phyloP scores from a whole-genome alignment of 768 basidiomycete genomes.

The Suillus brevipes region DNA sequence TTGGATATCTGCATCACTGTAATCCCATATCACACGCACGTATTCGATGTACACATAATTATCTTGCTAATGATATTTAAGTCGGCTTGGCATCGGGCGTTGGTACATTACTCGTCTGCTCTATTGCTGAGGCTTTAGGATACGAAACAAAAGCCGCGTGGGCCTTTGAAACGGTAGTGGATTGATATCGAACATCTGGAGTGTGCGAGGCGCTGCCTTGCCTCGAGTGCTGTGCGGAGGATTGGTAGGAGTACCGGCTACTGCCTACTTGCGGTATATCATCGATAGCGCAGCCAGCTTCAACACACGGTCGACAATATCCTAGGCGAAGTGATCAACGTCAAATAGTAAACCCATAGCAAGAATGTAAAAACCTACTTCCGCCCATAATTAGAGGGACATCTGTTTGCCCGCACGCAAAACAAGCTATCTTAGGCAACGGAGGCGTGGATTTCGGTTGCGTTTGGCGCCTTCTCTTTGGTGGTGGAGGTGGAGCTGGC shows the following conservation, averaged over 20 bases:
- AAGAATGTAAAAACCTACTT: slow-evolving; percentile 45
- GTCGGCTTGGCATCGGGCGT: slow-evolving; percentile 9
- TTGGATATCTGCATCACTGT: slow-evolving; percentile 13
- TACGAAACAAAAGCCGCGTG: background rate
- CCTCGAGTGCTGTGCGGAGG: background rate
- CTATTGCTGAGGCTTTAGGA: background rate
- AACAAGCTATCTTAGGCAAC: slow-evolving; percentile 53
- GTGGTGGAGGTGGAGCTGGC: slow-evolving; percentile 20
- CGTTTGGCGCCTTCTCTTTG: slow-evolving; percentile 44
- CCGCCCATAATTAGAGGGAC: slow-evolving; percentile 79
- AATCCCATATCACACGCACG: slow-evolving; percentile 7
- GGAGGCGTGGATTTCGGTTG: slow-evolving; percentile 35
- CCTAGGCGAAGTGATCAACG: slow-evolving; percentile 37
- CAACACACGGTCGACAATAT: slow-evolving; percentile 69
- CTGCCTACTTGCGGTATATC: slow-evolving; percentile 27
- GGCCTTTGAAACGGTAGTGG: background rate
- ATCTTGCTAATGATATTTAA: slow-evolving; percentile 5
- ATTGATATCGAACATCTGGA: background rate
- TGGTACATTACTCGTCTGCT: background rate
- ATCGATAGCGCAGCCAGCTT: slow-evolving; percentile 45
- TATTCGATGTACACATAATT: slow-evolving; percentile 4
- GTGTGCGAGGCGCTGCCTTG: background rate
- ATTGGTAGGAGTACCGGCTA: slow-evolving; percentile 3
- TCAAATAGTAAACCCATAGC: background rate
- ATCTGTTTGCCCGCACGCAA: slow-evolving; percentile 61